These are phyloP conservation scores for Phaeosphaeriaceae sp. DNA, from an alignment of 2,329 filamentous ascomycete genomes.

Conservation along the genomic window DNA sequence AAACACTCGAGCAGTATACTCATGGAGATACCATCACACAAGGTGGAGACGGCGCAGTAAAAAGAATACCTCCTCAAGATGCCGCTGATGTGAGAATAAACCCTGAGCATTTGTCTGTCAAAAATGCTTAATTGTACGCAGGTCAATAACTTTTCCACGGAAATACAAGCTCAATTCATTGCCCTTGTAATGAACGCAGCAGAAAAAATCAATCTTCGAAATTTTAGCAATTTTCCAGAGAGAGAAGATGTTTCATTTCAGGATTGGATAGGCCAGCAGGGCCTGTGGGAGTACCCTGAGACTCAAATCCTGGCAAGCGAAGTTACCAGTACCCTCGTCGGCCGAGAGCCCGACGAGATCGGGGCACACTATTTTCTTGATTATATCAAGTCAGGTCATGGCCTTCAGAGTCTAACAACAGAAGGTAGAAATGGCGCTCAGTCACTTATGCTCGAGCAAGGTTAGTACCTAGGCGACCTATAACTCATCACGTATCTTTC, in stretches of 20 bases:
- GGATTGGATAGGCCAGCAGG: constrained; percentile 44
- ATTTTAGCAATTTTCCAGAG: constrained; percentile 4
- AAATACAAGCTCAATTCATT: no score
- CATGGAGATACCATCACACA: constrained; percentile 54
- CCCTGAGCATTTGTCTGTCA: no score
- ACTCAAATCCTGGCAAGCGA: constrained; percentile 50
- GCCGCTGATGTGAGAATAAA: no score
- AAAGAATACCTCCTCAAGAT: constrained; percentile 27
- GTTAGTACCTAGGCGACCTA: no score
- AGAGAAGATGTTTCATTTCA: constrained; percentile 49
- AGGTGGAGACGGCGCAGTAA: constrained; percentile 43
- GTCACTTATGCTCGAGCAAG: no score
- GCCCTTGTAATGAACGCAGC: constrained; percentile 7
- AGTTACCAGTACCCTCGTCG: constrained; percentile 60
- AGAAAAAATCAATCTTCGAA: constrained; percentile 32
- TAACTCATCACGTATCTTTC: no score
- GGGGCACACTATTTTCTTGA: constrained; percentile 62
- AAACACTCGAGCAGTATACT: constrained; percentile 58
- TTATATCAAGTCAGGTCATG: constrained; percentile 61
- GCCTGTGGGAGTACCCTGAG: constrained; percentile 36
- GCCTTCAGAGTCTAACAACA: constrained; percentile 51
- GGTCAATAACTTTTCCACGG: no score
- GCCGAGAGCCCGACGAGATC: constrained; percentile 57
- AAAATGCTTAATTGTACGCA: no score
- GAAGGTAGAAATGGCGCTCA: no score